A percentile compares a stretch with the other conserved stretches of the same genome.
These are phyloP conservation scores for Sergeia podlipaevii DNA, from an alignment of 208 protist genomes.

Conservation along the genomic window DNA sequence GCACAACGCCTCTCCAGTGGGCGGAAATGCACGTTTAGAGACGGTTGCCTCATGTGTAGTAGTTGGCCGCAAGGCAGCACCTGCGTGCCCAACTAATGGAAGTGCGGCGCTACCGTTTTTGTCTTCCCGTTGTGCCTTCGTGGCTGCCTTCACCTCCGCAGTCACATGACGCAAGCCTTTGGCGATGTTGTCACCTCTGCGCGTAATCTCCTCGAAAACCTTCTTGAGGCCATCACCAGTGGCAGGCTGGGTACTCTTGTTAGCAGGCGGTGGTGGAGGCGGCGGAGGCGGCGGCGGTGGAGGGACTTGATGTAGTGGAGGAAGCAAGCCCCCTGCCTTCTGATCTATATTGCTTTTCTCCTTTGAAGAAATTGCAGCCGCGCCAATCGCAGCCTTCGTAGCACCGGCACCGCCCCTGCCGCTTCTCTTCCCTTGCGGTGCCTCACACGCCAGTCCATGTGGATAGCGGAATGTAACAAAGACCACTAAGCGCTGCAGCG, in stretches of 20 bases:
- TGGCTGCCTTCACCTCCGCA: not conserved
- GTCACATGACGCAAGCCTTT: constrained; percentile 13
- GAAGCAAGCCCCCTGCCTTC: constrained; percentile 7
- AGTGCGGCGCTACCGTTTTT: too few relatives aligned
- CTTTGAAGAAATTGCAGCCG: not conserved
- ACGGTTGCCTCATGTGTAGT: not conserved
- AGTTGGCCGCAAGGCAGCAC: not conserved
- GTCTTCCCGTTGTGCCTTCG: too few relatives aligned
- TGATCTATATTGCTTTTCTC: not conserved
- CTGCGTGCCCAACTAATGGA: not conserved
- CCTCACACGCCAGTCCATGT: constrained; percentile 18
- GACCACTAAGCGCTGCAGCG: constrained; percentile 21
- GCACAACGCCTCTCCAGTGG: not conserved
- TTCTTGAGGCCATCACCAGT: not conserved
- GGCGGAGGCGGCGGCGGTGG: constrained; percentile 11
- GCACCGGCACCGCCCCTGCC: not conserved
- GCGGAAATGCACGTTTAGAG: not conserved
- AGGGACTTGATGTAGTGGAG: constrained; percentile 9
- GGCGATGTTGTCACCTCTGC: constrained; percentile 14
- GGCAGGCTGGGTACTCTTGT: not conserved
- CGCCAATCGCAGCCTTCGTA: not conserved
- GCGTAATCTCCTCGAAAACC: constrained; percentile 12
- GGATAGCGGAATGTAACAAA: constrained; percentile 32
- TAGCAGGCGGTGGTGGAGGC: constrained; percentile 10
- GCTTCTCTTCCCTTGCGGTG: not conserved